A percentile compares a stretch with the other conserved stretches of the same genome.
These are phyloP conservation scores for Phytopythium sindhum DNA, from an alignment of 352 stramenopile species.

Conservation along the genomic window DNA sequence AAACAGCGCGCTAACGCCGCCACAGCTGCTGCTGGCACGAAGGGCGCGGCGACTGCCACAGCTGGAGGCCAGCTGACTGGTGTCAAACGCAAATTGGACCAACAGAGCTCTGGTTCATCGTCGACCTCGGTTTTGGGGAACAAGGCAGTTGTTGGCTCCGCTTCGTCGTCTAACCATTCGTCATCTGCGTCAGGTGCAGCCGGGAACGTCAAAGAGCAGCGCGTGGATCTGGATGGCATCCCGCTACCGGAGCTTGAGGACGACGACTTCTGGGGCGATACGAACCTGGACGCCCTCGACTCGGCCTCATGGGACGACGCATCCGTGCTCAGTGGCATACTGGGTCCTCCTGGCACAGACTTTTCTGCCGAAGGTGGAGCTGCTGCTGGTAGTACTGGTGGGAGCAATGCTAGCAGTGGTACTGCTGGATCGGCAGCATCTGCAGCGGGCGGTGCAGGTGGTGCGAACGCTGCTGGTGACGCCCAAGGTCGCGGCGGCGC, in stretches of 20 bases:
- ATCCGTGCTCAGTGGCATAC: slow-evolving; percentile 62
- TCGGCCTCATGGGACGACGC: slow-evolving; percentile 81
- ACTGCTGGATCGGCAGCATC: not conserved
- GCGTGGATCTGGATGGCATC: slow-evolving; percentile 75
- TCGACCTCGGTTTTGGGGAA: slow-evolving; percentile 6
- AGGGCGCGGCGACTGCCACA: not conserved
- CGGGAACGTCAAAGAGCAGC: slow-evolving; percentile 45
- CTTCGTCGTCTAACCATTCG: not conserved
- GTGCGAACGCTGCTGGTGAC: not conserved
- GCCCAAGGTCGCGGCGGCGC: not conserved
- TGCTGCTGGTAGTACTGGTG: not conserved
- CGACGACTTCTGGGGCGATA: slow-evolving; percentile 85
- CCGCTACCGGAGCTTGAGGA: slow-evolving; percentile 76
- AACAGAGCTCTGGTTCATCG: slow-evolving; percentile 15
- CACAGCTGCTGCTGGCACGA: slow-evolving; percentile 11
- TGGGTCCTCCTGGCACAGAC: slow-evolving; percentile 18
- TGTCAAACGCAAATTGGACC: slow-evolving; percentile 73
- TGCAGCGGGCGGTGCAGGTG: not conserved
- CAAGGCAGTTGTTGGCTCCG: slow-evolving; percentile 14
- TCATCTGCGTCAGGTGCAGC: not conserved
- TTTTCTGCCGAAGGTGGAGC: not conserved
- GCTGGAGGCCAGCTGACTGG: slow-evolving; percentile 15
- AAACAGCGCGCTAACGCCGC: slow-evolving; percentile 43
- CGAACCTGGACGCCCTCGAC: slow-evolving; percentile 82
- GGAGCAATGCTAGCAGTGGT: not conserved